A percentile compares a stretch with the other conserved stretches of the same genome.
Conservation (phyloP, 352 stramenopile genomes). For the Phytophthora boehmeriae region DNA sequence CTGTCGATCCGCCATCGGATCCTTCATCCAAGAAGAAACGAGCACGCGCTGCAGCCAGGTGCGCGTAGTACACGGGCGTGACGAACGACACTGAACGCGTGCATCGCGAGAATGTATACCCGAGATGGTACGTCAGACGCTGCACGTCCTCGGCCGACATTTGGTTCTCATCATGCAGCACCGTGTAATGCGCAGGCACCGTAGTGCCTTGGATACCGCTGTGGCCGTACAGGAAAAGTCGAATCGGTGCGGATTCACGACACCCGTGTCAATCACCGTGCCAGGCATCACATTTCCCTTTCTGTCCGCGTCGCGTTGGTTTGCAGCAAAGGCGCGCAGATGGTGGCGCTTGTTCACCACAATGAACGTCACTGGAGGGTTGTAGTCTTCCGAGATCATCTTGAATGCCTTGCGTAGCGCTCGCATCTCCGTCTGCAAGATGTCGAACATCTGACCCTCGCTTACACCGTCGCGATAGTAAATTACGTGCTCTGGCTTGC, state of each 20-base stretch:
- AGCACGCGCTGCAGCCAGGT: slow-evolving; percentile 80
- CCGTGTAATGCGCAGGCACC: slow-evolving; percentile 81
- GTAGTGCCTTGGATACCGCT: slow-evolving; percentile 80
- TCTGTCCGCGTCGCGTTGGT: slow-evolving; percentile 46
- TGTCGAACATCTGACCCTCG: slow-evolving; percentile 79
- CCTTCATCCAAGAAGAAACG: slow-evolving; percentile 79
- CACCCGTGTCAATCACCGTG: slow-evolving; percentile 78
- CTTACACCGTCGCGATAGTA: slow-evolving; percentile 89
- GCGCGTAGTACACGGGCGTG: slow-evolving; percentile 84
- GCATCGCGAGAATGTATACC: slow-evolving; percentile 85
- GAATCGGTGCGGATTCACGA: slow-evolving; percentile 83
- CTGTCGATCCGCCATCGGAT: slow-evolving; percentile 56
- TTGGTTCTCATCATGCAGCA: slow-evolving; percentile 77
- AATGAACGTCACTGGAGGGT: slow-evolving; percentile 82
- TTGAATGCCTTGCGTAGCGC: slow-evolving; percentile 74
- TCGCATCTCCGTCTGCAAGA: slow-evolving; percentile 79
- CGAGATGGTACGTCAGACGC: slow-evolving; percentile 68
- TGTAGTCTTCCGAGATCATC: slow-evolving; percentile 60
- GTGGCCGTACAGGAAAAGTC: slow-evolving; percentile 91
- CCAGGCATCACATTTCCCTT: slow-evolving; percentile 73
- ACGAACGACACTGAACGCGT: slow-evolving; percentile 86
- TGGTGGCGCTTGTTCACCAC: slow-evolving; percentile 90
- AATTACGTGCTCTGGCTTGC: slow-evolving; percentile 77
- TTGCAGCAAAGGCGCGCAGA: slow-evolving; percentile 66
- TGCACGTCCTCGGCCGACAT: slow-evolving; percentile 67